Conservation (phyloP, 345 rosid species). For the Aquilaria malaccensis region DNA sequence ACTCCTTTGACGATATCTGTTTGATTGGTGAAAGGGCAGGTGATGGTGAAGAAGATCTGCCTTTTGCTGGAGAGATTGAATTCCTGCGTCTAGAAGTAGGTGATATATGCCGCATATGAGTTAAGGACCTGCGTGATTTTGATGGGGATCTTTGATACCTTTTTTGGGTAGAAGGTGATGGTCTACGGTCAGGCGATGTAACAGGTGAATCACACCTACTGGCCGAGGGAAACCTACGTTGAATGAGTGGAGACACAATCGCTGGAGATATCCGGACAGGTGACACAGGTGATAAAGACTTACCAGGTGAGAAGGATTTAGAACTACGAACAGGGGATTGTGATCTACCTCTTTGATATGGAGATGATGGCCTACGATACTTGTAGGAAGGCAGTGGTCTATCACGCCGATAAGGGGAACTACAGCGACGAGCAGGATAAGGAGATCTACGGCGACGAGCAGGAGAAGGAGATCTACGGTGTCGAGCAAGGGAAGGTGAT, state of each 20-base stretch:
- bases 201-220: slow-evolving; percentile 29
- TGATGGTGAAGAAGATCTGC: slow-evolving; percentile 35
- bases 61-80: slow-evolving; percentile 31
- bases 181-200: slow-evolving; percentile 24
- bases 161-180: slow-evolving; percentile 26
- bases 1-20: slow-evolving; percentile 28
- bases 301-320: slow-evolving; percentile 22
- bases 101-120: slow-evolving; percentile 26
- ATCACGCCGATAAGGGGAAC: slow-evolving; percentile 27
- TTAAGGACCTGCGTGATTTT: slow-evolving; percentile 22
- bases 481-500: slow-evolving; percentile 21
- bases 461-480: slow-evolving; percentile 24
- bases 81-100: slow-evolving; percentile 30
- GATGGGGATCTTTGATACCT: slow-evolving; percentile 36
- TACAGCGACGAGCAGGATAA: slow-evolving; percentile 27
- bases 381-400: slow-evolving; percentile 26
- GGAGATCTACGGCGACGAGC: slow-evolving; percentile 37
- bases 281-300: slow-evolving; percentile 30
- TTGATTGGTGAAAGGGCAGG: slow-evolving; percentile 36
- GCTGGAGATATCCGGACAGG: slow-evolving; percentile 18
- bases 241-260: not conserved
- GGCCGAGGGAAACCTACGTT: slow-evolving; percentile 22
- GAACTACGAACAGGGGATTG: slow-evolving; percentile 22
- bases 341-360: slow-evolving; percentile 21
- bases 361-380: slow-evolving; percentile 30